Base-by-base conservation (phyloP, 306 rosid species). In the barrel medic (Medicago truncatula) region DNA sequence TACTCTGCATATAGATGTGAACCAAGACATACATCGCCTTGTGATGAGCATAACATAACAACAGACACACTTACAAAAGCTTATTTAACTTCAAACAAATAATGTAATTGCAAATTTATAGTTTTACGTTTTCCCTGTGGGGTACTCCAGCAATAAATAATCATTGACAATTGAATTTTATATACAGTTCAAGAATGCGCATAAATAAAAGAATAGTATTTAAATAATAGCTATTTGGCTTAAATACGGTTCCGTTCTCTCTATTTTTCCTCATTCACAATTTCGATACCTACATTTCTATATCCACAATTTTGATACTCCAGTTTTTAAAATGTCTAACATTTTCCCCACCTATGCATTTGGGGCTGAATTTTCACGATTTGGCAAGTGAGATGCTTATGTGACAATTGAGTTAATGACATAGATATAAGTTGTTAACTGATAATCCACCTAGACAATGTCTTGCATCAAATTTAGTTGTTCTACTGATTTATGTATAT, bases 111-210 rank as follows among this genome's bases (percentile, higher is more conserved):
- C 44, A 18, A 41, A 73, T 43, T 44, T 38, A 8, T 41, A n/a
- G 18, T 52, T 54, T 71, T 41, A 70, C 21, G 15, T 61, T 23
- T 53, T 64, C 60, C 34, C 17, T 4, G 62, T 14, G 12, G 46
- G 36, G 6, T 3, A 31, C 36, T 31, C 36, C 36, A 31, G 4
- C 36, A 31, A 31, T 31, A 31, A 16, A 71, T 7, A 43, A 79
- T 38, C 74, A 79, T 44, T 12, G 46, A 25, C 23, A 47, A 61
- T 20, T 78, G 18, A 61, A 15, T 49, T 70, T 40, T 54, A 10
- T 21, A 62, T 6, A 12, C 17, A 39, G 8, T 41, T 49, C 49
- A 52, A 31, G 54, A 43, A 63, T 44, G 53, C 28, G 44, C 25
- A 40, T 4, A 25, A 17, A 63, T 63, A 34, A 71, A 71, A 63